Evolutionary conservation across 2,329 filamentous ascomycete genomes (phyloP).

Genomic region (Fusarium pilosicola): DNA sequence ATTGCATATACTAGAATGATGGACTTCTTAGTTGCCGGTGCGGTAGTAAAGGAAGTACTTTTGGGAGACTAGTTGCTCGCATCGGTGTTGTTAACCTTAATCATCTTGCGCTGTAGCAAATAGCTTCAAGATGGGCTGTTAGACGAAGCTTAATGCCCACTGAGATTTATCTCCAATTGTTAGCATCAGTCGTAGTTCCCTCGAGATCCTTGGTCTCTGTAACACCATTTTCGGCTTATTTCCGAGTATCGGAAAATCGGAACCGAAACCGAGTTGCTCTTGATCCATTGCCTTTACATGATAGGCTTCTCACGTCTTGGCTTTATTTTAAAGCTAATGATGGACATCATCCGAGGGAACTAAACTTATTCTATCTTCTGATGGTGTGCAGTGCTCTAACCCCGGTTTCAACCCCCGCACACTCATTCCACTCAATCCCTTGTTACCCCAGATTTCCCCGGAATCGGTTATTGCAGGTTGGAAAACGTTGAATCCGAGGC

Average conservation of each 20-base stretch:
- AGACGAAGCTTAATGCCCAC: accelerated
- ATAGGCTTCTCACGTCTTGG: not conserved
- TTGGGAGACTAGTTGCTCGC: not conserved
- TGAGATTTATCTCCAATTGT: accelerated
- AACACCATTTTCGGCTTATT: not conserved
- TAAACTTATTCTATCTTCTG: not conserved
- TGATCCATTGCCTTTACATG: not conserved
- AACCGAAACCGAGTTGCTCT: not conserved
- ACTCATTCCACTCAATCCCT: not conserved
- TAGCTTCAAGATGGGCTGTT: not conserved
- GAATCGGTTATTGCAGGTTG: not conserved
- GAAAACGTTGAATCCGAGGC: not conserved
- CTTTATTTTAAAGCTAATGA: accelerated
- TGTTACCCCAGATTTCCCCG: not conserved
- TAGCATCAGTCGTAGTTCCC: not conserved
- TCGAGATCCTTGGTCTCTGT: not conserved
- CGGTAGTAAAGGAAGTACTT: not conserved
- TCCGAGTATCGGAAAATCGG: not conserved
- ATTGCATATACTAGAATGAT: not conserved
- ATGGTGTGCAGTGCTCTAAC: not conserved
- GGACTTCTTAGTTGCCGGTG: not conserved
- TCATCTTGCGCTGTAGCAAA: not conserved
- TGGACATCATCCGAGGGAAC: not conserved
- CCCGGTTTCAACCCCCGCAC: not conserved
- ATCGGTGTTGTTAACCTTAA: not conserved